Evolutionary conservation across 2,329 filamentous ascomycete species (phyloP), one percentile per base, ranked within the genome.

Genomic region (Calonectria pseudoreteaudii): DNA sequence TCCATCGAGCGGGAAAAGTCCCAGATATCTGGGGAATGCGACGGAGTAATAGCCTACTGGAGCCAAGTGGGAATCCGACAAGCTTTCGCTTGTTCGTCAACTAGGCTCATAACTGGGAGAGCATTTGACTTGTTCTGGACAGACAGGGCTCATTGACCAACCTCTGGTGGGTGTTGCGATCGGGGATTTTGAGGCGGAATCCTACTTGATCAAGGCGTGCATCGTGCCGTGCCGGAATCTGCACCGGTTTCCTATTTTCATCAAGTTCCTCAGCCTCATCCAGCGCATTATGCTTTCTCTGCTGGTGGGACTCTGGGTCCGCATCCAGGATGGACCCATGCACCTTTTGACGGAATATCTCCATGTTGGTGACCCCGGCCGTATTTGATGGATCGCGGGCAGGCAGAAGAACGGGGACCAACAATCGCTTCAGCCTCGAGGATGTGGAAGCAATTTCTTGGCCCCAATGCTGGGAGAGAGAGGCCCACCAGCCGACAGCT

Each of bases 301-400:
- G 23, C 23, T 26, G 14, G 60, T 49, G 60, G 60, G 60, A 65
- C 60, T 65, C 23, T 11, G 31, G 28, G 41, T 47, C 9, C n/a
- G 16, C 13, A 11, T 30, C 30, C n/a, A 31, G 41, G 28, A 47
- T 56, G 3, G 23, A 47, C 38, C 28, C 28, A 13, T 26, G 68
- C 34, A 34, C 14, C 52, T 26, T 41, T 64, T n/a, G 56, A 53
- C 60, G 26, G 50, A 68, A 14, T 44, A 41, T n/a, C 28, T 41
- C 60, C n/a, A 23, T 41, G 28, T 49, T 49, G 38, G 18, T 44
- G 23, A 65, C 41, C 49, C 65, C 18, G 14, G 50, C 49, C 62
- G 18, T 11, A 30, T 71, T 71, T 71, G 30, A 49, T 47, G 62
- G 69, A 65, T 38, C 60, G 41, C 13, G 49, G 36, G 68, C 16